phyloP scores from a whole-genome alignment of 345 rosid species.

The Carallia brachiata region DNA sequence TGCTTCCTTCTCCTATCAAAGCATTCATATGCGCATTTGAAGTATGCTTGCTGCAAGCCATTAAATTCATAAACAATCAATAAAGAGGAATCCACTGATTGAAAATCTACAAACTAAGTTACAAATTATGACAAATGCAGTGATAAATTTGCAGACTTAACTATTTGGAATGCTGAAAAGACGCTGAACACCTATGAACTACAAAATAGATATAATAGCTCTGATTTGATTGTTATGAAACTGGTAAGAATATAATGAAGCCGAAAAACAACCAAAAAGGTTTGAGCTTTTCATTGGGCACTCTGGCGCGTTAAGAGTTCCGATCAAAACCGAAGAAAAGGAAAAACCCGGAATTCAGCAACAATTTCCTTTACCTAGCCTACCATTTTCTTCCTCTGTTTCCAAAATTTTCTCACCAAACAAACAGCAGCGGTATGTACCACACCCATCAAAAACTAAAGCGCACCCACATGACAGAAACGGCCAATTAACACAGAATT shows the following conservation, averaged over 20 bases:
- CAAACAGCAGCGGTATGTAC: neutral
- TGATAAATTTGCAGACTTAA: neutral
- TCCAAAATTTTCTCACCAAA: neutral
- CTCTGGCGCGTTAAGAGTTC: neutral
- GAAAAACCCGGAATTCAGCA: neutral
- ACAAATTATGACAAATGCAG: neutral
- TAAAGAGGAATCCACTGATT: too few relatives aligned
- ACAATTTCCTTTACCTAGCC: neutral
- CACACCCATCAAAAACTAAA: neutral
- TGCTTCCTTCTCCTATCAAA: conserved; percentile 74
- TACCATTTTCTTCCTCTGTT: neutral
- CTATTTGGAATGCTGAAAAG: neutral
- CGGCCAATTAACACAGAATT: neutral
- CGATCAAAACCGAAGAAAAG: neutral
- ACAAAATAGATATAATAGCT: neutral
- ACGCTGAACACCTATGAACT: neutral
- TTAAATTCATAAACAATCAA: neutral
- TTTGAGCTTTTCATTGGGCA: neutral
- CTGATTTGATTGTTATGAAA: neutral
- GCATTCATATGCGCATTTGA: conserved; percentile 92
- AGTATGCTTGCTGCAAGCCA: conserved; percentile 83
- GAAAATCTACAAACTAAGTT: neutral
- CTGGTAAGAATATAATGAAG: neutral
- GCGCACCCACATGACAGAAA: neutral
- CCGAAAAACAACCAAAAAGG: neutral